These are phyloP conservation scores for Theileria orientalis DNA, from an alignment of 169 alveolate species.

Conservation along the genomic window DNA sequence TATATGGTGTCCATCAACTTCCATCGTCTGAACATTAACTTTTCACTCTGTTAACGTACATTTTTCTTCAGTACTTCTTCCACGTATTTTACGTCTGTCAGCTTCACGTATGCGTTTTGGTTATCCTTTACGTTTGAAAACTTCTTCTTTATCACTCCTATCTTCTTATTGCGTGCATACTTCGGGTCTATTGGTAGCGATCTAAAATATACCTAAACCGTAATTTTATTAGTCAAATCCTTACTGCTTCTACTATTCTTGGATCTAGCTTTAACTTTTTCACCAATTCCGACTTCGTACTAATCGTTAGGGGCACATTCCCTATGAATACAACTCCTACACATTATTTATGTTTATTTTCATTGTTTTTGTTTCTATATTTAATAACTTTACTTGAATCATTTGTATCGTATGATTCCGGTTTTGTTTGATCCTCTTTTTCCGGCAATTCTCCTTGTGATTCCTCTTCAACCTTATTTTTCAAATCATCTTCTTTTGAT, in stretches of 20 bases:
- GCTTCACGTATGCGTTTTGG: constrained; percentile 61
- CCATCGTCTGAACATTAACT: constrained; percentile 37
- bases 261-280: constrained; percentile 64
- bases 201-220: constrained; percentile 49
- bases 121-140: constrained; percentile 60
- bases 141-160: constrained; percentile 56
- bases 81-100: constrained; percentile 39
- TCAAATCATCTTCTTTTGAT: constrained; percentile 12
- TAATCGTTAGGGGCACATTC: constrained; percentile 66
- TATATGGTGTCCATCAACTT: constrained; percentile 54
- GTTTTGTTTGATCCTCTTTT: background rate
- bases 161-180: constrained; percentile 60
- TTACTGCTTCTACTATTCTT: constrained; percentile 54
- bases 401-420: background rate
- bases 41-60: constrained; percentile 4
- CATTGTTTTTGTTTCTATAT: no score
- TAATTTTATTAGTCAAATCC: constrained; percentile 18
- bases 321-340: constrained; percentile 63
- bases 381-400: background rate
- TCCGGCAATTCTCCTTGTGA: background rate
- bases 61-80: constrained; percentile 40
- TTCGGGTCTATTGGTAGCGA: constrained; percentile 57
- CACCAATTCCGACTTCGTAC: constrained; percentile 58
- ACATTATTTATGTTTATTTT: constrained; percentile 43
- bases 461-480: background rate